Conservation (phyloP, 1,284 basidiomycete species). For the Cutaneotrichosporon sp. region DNA sequence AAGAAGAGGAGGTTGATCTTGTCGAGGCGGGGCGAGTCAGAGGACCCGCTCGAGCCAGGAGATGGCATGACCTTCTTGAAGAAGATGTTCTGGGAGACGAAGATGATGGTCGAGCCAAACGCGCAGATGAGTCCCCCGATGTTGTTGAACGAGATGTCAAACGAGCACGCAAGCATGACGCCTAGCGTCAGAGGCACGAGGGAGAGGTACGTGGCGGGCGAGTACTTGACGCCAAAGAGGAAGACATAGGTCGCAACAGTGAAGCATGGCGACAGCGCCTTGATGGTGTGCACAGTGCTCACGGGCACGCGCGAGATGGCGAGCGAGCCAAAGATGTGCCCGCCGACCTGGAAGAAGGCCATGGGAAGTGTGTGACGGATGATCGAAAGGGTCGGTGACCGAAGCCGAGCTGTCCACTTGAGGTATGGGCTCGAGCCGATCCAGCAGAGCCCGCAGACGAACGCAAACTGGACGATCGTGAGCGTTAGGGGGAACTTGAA, state of each 20-base stretch:
- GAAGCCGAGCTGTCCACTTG: constrained; percentile 58
- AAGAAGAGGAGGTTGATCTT: constrained; percentile 96
- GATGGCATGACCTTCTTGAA: constrained; percentile 96
- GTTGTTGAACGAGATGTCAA: constrained; percentile 84
- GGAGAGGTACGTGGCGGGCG: constrained; percentile 84
- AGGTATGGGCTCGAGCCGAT: constrained; percentile 71
- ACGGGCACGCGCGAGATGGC: constrained; percentile 95
- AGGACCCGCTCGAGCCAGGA: constrained; percentile 52
- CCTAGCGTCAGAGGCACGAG: constrained; percentile 91
- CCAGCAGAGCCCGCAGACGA: constrained; percentile 82
- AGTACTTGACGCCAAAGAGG: constrained; percentile 90
- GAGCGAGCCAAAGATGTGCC: constrained; percentile 94
- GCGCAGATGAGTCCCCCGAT: constrained; percentile 80
- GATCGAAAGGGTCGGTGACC: constrained; percentile 69
- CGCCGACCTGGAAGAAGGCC: constrained; percentile 88
- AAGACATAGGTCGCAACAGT: constrained; percentile 92
- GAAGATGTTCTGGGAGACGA: constrained; percentile 98
- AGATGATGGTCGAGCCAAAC: constrained; percentile 90
- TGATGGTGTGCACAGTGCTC: constrained; percentile 97
- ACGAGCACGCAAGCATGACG: constrained; percentile 96
- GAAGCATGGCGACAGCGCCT: constrained; percentile 94
- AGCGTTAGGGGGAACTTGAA: constrained; percentile 58
- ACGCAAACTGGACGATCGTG: constrained; percentile 96
- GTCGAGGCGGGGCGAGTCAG: constrained; percentile 68
- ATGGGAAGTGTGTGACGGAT: constrained; percentile 80